Evolutionary conservation across 208 protist genomes (phyloP).

Genomic region (Novymonas esmeraldas): DNA sequence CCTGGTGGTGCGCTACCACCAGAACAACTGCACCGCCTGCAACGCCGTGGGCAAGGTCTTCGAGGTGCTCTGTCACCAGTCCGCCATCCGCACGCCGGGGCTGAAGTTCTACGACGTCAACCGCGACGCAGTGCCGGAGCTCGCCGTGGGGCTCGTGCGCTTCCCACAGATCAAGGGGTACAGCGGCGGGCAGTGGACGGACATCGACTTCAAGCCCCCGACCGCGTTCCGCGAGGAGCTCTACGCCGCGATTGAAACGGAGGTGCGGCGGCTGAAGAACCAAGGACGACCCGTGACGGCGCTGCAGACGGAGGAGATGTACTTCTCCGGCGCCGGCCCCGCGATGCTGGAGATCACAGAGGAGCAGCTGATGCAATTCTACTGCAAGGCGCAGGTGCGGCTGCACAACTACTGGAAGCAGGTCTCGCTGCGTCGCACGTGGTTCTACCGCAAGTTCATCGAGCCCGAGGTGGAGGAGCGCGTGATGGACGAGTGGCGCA

Average conservation of each 20-base stretch:
- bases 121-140: constrained; percentile 61
- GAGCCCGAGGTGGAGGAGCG: constrained; percentile 73
- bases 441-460: constrained; percentile 83
- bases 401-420: constrained; percentile 92
- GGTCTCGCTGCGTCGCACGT: constrained; percentile 71
- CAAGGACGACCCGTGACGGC: constrained; percentile 68
- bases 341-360: constrained; percentile 80
- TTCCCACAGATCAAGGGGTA: constrained; percentile 88
- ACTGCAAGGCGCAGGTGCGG: constrained; percentile 73
- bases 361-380: constrained; percentile 71
- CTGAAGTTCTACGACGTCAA: constrained; percentile 84
- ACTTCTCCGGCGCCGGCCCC: constrained; percentile 75
- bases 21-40: constrained; percentile 83
- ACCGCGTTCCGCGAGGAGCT: constrained; percentile 70
- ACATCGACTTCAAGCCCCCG: constrained; percentile 87
- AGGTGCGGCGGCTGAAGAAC: constrained; percentile 58
- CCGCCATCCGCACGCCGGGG: constrained; percentile 42
- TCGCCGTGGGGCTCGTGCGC: constrained; percentile 72
- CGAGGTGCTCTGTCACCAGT: constrained; percentile 81
- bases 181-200: constrained; percentile 80
- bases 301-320: constrained; percentile 89
- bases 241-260: constrained; percentile 62
- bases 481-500: constrained; percentile 61
- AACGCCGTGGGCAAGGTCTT: constrained; percentile 84
- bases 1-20: constrained; percentile 86